Evolutionary conservation across 2,329 filamentous ascomycete genomes (phyloP).

Genomic region (Zasmidium angulare): DNA sequence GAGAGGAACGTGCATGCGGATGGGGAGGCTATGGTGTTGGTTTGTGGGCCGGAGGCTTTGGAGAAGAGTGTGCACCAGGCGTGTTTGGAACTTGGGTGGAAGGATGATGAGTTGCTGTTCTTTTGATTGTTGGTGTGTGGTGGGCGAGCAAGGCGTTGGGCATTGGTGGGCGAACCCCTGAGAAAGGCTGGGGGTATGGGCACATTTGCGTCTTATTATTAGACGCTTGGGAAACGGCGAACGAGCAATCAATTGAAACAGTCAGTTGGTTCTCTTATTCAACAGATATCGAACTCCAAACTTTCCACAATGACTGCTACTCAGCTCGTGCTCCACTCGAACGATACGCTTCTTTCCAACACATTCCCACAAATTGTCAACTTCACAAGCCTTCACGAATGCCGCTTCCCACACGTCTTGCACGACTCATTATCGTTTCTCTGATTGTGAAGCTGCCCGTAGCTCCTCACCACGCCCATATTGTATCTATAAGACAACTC

Average conservation of each 20-base stretch:
- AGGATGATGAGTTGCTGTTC: slow-evolving; percentile 70
- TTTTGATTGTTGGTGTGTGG: slow-evolving; percentile 52
- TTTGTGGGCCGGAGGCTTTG: slow-evolving; percentile 76
- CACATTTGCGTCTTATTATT: too few species aligned
- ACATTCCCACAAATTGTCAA: too few species aligned
- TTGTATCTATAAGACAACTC: too few species aligned
- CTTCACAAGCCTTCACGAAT: too few species aligned
- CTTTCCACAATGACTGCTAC: background rate
- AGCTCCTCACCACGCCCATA: too few species aligned
- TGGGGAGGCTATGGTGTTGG: slow-evolving; percentile 62
- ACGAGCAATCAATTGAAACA: background rate
- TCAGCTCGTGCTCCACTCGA: background rate
- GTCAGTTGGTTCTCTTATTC: background rate
- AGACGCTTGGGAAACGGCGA: too few species aligned
- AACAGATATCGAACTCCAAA: background rate
- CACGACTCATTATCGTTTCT: too few species aligned
- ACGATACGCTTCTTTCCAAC: background rate
- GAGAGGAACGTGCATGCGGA: slow-evolving; percentile 34
- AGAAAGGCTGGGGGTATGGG: background rate
- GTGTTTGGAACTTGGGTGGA: slow-evolving; percentile 66
- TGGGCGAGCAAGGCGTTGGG: too few species aligned
- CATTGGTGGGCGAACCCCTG: too few species aligned
- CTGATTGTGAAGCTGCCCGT: too few species aligned
- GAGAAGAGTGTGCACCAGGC: slow-evolving; percentile 65
- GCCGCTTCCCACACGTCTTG: too few species aligned